phyloP scores from a whole-genome alignment of 768 basidiomycete species.

The Panellus pusillus region DNA sequence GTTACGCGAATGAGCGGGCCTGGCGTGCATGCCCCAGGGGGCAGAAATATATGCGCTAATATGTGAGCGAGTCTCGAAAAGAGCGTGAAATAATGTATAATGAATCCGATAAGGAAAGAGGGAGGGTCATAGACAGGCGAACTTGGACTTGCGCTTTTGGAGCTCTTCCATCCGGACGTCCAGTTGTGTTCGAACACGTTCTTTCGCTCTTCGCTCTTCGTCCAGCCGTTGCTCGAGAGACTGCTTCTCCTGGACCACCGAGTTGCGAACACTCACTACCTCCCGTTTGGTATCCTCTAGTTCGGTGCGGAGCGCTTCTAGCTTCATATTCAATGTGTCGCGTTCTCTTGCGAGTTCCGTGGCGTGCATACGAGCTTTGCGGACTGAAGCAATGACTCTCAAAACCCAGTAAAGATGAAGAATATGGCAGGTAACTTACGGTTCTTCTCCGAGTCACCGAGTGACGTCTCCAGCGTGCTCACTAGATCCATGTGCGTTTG shows the following conservation, averaged over 20 bases:
- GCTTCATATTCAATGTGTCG: conserved; percentile 66
- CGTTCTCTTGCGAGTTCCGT: conserved; percentile 87
- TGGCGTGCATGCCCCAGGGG: conserved; percentile 31
- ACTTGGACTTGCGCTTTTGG: conserved; percentile 85
- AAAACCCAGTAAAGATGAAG: conserved; percentile 1
- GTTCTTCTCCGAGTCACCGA: conserved; percentile 92
- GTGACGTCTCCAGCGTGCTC: conserved; percentile 76
- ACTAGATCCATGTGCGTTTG: conserved; percentile 92
- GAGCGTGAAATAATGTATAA: conserved; percentile 21
- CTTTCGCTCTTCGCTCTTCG: conserved; percentile 87
- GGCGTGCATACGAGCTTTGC: conserved; percentile 92
- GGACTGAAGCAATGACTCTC: conserved; percentile 48
- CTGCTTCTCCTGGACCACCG: conserved; percentile 87
- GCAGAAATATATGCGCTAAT: conserved; percentile 28
- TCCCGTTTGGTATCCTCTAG: conserved; percentile 79
- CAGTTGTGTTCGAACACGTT: conserved; percentile 83
- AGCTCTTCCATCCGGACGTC: conserved; percentile 88
- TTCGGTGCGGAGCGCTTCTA: conserved; percentile 69
- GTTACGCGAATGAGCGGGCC: conserved; percentile 34
- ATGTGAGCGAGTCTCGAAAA: conserved; percentile 6
- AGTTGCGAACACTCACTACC: conserved; percentile 71
- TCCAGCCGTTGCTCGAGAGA: conserved; percentile 79
- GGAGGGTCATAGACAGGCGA: conserved; percentile 71
- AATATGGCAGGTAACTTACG: conserved; percentile 49
- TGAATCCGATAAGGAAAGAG: conserved; percentile 16